These are phyloP conservation scores for Moesziomyces sp. DNA, from an alignment of 1,284 basidiomycete genomes.

Conservation along the genomic window DNA sequence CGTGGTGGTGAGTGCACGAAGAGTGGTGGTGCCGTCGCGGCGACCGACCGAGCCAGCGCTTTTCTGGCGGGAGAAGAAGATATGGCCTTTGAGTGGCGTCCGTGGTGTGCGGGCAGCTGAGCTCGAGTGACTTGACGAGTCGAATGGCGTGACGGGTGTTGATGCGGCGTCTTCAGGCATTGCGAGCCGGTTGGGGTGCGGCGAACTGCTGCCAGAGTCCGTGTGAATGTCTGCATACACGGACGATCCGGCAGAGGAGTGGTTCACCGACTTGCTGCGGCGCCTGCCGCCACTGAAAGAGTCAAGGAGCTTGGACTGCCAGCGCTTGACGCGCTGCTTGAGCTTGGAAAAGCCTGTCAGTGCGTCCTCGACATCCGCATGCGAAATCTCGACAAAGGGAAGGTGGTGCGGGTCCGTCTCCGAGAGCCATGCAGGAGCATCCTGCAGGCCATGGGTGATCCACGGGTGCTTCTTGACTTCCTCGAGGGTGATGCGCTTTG, in stretches of 20 bases:
- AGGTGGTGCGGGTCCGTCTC: constrained; percentile 77
- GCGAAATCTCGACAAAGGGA: constrained; percentile 77
- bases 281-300: constrained; percentile 37
- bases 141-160: constrained; percentile 22
- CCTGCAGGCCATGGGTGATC: constrained; percentile 74
- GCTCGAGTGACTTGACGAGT: constrained; percentile 30
- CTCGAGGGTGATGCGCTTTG: constrained; percentile 81
- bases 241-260: constrained; percentile 32
- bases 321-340: constrained; percentile 58
- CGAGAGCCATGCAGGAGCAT: constrained; percentile 81
- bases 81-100: constrained; percentile 37
- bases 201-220: constrained; percentile 28
- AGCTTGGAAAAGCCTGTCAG: constrained; percentile 62
- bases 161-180: constrained; percentile 14
- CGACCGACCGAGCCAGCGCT: constrained; percentile 33
- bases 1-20: constrained; percentile 25
- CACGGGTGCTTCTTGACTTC: constrained; percentile 85
- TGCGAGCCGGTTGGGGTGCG: constrained; percentile 9
- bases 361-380: constrained; percentile 83
- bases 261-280: constrained; percentile 34
- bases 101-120: constrained; percentile 30
- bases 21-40: constrained; percentile 24
- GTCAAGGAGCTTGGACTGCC: constrained; percentile 55
- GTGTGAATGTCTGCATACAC: constrained; percentile 19
- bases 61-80: constrained; percentile 42